These are phyloP conservation scores for Vitis hybrid DNA, from an alignment of 177 flowering plant species.

Conservation along the genomic window DNA sequence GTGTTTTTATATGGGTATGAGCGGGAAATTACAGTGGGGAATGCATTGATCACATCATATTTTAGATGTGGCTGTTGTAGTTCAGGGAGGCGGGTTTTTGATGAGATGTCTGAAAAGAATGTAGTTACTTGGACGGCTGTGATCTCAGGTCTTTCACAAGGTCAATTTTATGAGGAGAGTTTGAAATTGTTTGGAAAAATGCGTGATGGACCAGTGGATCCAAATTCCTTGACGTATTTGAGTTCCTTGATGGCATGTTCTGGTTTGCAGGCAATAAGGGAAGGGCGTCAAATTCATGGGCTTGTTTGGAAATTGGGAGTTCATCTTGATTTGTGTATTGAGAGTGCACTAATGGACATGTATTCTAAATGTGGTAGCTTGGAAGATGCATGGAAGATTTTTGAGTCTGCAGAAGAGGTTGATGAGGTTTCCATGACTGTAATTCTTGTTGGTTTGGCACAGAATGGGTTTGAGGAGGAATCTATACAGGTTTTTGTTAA, in stretches of 20 bases:
- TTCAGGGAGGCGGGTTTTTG: conserved; percentile 53
- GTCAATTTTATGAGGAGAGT: conserved; percentile 52
- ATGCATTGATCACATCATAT: conserved; percentile 68
- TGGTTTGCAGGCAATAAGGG: conserved; percentile 52
- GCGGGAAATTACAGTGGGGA: conserved; percentile 50
- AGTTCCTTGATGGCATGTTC: conserved; percentile 67
- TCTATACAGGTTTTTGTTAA: conserved; percentile 66
- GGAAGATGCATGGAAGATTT: conserved; percentile 64
- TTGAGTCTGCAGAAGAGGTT: conserved; percentile 54
- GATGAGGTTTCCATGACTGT: conserved; percentile 84
- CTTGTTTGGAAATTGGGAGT: conserved; percentile 64
- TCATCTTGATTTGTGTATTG: conserved; percentile 61
- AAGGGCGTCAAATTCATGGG: conserved; percentile 78
- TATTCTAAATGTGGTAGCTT: conserved; percentile 74
- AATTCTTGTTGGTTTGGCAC: conserved; percentile 78
- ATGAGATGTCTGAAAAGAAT: conserved; percentile 63
- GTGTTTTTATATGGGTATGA: conserved; percentile 48
- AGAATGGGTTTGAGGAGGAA: conserved; percentile 80
- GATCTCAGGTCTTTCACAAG: conserved; percentile 71
- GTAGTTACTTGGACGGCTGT: conserved; percentile 88
- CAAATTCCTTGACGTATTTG: conserved; percentile 72
- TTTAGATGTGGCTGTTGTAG: conserved; percentile 43
- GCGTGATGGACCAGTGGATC: conserved; percentile 43
- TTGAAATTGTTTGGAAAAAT: conserved; percentile 50
- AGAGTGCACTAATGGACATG: conserved; percentile 92